Evolutionary conservation across 1,284 basidiomycete species (phyloP).

Genomic region (Rhodotorula sp.): DNA sequence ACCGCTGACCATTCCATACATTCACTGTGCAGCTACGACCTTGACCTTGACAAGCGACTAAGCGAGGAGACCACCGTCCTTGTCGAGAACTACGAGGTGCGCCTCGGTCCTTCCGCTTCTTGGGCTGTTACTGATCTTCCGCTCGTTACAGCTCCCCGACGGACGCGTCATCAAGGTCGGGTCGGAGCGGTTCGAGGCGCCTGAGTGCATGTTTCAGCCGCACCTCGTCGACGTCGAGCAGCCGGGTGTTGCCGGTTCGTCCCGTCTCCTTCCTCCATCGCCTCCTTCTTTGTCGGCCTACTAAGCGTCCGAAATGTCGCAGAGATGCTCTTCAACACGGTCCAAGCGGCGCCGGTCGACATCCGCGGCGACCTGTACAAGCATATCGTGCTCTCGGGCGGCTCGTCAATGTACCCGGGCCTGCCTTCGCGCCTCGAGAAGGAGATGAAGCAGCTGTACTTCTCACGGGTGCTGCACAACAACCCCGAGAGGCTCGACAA

Average conservation of each 20-base stretch:
- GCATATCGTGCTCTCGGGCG: conserved; percentile 95
- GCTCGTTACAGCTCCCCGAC: conserved; percentile 72
- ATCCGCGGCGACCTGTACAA: conserved; percentile 91
- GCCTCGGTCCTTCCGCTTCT: not conserved
- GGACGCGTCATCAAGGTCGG: conserved; percentile 96
- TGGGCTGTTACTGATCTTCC: not conserved
- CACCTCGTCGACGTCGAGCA: conserved; percentile 97
- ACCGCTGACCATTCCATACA: no score
- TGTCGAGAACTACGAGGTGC: conserved; percentile 90
- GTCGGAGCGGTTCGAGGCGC: conserved; percentile 98
- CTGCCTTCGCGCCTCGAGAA: conserved; percentile 95
- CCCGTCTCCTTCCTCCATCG: not conserved
- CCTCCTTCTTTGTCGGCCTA: no score
- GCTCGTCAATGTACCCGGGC: conserved; percentile 98
- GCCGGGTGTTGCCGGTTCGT: conserved; percentile 83
- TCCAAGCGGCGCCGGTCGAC: conserved; percentile 89
- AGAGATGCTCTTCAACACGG: conserved; percentile 96
- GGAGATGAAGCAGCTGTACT: conserved; percentile 98
- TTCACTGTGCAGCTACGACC: conserved; percentile 68
- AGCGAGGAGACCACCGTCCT: conserved; percentile 95
- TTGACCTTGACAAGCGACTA: conserved; percentile 88
- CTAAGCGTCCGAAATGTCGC: no score
- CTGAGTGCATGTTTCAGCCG: conserved; percentile 99
- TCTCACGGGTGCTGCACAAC: conserved; percentile 81
- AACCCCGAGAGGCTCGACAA: conserved; percentile 84